Evolutionary conservation across 2,329 filamentous ascomycete genomes (phyloP), one percentile per base, ranked within the genome.

Genomic region (Biscogniauxia sp.): DNA sequence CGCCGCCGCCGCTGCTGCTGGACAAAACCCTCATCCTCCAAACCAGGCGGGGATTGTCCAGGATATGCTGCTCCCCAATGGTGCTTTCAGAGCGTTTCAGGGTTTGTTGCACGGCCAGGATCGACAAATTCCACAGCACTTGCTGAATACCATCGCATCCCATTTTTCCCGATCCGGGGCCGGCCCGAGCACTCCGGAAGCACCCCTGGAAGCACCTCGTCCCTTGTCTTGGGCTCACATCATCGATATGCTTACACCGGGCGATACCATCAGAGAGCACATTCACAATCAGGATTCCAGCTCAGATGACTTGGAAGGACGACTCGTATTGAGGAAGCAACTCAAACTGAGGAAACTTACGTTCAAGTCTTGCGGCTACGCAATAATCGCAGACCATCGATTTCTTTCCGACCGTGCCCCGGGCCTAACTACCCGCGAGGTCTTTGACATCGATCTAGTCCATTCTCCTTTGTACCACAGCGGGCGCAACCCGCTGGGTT

Each of bases 301-400:
- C 9, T 13, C 19, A 23, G 49, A 52, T 11, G n/a, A 45, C 7
- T 20, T 51, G 1, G 20, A 15, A n/a, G 17, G 37, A 8, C 17
- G 51, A 5, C 41, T 58, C 4, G 26, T 13, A 2, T 45, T 65
- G 19, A 57, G 19, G 26, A 65, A 65, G 25, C 19, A 61, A n/a
- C 23, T 64, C 41, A 67, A 65, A 17, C 67, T 80, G 20, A 70
- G 72, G 25, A 72, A 68, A 15, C 72, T 88, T 28, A 77, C 79
- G 0, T 82, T 89, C 72, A 81, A 80, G 32, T 88, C 85, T 0
- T 89, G 86, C 68, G 87, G 87, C 55, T 89, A 89, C 66, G 83
- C 81, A 37, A 71, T 74, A 5, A 69, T 88, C 1, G 55, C 45
- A 5, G 73, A 76, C 19, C 28, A 62, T 0, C 57, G 68, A 0